These are phyloP conservation scores for Coemansia sp. DNA, from an alignment of 192 early-diverging fungal genomes.

Conservation along the genomic window DNA sequence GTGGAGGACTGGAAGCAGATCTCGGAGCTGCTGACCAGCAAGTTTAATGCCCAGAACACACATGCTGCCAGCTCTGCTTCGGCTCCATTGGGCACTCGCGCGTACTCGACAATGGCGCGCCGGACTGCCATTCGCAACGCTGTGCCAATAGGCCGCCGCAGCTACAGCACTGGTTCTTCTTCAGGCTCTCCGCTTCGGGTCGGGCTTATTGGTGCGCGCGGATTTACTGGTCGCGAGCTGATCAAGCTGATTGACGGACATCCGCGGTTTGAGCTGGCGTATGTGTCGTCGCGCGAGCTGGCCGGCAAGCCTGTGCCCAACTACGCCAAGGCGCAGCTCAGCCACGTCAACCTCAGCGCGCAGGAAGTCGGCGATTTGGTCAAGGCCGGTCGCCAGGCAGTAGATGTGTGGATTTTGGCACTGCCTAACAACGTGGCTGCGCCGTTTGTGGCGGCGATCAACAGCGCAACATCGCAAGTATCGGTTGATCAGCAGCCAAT, in stretches of 20 bases:
- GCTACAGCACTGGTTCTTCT: constrained; percentile 59
- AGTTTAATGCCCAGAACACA: constrained; percentile 1
- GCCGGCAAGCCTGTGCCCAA: constrained; percentile 78
- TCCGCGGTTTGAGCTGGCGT: constrained; percentile 79
- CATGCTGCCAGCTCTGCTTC: not conserved
- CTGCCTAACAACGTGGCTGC: constrained; percentile 92
- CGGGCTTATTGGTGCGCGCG: constrained; percentile 96
- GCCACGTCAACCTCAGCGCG: constrained; percentile 81
- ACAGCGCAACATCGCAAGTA: constrained; percentile 54
- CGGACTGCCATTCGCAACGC: constrained; percentile 6
- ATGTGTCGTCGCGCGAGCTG: constrained; percentile 93
- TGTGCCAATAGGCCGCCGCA: constrained; percentile 53
- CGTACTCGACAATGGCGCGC: constrained; percentile 59
- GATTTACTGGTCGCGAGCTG: constrained; percentile 94
- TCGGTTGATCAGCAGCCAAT: constrained; percentile 57
- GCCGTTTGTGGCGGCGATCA: constrained; percentile 86
- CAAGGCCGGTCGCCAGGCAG: constrained; percentile 57
- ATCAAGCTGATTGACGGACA: constrained; percentile 88
- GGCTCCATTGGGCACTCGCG: constrained; percentile 50
- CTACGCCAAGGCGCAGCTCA: constrained; percentile 64
- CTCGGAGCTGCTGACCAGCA: constrained; percentile 61
- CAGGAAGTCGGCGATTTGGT: constrained; percentile 63
- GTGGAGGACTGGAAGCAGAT: constrained; percentile 79
- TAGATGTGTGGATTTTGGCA: constrained; percentile 96
- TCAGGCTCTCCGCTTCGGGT: constrained; percentile 53